A percentile compares a stretch with the other conserved stretches of the same genome.
Evolutionary conservation across 306 rosid species (phyloP).

Genomic region (Acacia acuminata): DNA sequence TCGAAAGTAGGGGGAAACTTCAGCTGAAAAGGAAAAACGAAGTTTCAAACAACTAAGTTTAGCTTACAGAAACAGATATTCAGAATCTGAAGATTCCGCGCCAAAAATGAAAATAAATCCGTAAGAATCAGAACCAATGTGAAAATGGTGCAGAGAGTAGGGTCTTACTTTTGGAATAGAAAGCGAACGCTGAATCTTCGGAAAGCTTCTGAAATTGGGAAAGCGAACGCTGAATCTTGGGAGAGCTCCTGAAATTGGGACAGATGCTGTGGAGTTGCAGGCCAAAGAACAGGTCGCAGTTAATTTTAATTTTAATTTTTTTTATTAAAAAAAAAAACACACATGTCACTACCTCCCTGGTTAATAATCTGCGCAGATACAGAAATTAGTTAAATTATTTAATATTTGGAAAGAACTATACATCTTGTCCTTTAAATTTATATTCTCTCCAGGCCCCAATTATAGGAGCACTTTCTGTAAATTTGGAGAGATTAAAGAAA

Average conservation of each 20-base stretch:
- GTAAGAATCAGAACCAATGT: neutral
- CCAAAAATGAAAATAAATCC: neutral
- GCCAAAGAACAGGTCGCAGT: neutral
- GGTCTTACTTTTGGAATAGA: neutral
- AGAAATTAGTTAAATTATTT: too few relatives aligned
- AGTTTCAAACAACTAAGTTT: slow-evolving; percentile 27
- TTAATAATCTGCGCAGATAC: too few relatives aligned
- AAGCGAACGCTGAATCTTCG: slow-evolving; percentile 2
- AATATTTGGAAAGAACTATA: too few relatives aligned
- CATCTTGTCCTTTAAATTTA: too few relatives aligned
- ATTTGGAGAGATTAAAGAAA: too few relatives aligned
- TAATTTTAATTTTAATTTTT: neutral
- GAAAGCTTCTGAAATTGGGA: slow-evolving; percentile 11
- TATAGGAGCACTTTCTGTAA: too few relatives aligned
- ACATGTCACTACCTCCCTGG: neutral
- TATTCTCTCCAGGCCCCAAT: too few relatives aligned
- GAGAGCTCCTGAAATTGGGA: too few relatives aligned
- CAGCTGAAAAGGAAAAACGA: neutral
- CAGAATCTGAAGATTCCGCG: neutral
- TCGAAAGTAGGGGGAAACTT: neutral
- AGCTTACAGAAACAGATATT: neutral
- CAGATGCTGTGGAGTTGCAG: neutral
- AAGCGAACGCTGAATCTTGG: too few relatives aligned
- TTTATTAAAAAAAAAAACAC: neutral
- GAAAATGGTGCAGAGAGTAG: neutral